Conservation (phyloP, 495 filamentous ascomycete species). For the Extremus antarcticus region DNA sequence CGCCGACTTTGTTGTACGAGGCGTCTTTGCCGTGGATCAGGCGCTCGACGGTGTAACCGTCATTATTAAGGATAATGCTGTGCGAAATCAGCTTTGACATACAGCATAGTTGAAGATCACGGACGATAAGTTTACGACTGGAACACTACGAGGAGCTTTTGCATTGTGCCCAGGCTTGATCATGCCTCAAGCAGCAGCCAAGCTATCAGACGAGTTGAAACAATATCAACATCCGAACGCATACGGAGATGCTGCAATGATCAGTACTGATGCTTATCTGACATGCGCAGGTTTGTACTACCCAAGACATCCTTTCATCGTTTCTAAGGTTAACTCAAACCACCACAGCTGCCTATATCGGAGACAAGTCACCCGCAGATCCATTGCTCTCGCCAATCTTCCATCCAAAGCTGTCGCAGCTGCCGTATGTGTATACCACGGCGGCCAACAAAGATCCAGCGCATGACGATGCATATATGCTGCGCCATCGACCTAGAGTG, state of each 20-base stretch:
- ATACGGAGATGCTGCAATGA: neutral
- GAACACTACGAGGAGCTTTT: neutral
- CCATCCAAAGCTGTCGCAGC: neutral
- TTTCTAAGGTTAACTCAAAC: neutral
- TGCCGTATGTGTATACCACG: neutral
- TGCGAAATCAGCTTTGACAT: too few species aligned
- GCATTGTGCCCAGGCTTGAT: neutral
- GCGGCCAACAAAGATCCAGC: neutral
- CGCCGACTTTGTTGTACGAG: constrained; percentile 18
- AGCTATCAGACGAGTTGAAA: neutral
- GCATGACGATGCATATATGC: neutral
- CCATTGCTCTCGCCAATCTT: neutral
- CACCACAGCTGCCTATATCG: neutral
- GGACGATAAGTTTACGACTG: too few species aligned
- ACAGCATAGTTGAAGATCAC: too few species aligned
- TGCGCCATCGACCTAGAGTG: neutral
- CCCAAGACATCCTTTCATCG: neutral
- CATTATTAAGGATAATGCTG: constrained; percentile 24
- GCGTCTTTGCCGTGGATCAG: constrained; percentile 22
- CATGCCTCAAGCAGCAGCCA: neutral
- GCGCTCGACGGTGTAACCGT: constrained; percentile 26
- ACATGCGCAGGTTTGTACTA: neutral
- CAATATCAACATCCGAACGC: neutral
- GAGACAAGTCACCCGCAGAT: neutral
- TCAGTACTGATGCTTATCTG: neutral